A percentile compares a stretch with the other conserved stretches of the same genome.
phyloP scores from a whole-genome alignment of 2,329 filamentous ascomycete species.

The Trichoderma cornu-damae region DNA sequence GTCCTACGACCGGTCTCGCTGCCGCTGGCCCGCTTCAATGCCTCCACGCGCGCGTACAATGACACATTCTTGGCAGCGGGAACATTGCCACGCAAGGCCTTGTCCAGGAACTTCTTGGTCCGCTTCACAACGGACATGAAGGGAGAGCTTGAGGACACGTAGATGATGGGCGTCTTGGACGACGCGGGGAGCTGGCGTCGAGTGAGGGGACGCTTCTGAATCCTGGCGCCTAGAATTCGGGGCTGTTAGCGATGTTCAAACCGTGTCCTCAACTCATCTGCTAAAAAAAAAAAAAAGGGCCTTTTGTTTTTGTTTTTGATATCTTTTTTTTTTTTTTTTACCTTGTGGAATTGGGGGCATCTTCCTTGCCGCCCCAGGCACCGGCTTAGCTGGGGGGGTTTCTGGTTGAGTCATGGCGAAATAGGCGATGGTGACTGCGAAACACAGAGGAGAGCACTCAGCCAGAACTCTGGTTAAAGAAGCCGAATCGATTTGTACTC shows the following conservation, averaged over 20 bases:
- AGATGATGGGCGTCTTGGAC: conserved; percentile 49
- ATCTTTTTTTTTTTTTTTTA: no score
- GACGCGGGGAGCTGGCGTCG: conserved; percentile 39
- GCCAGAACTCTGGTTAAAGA: neutral
- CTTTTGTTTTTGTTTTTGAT: no score
- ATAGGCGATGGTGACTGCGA: neutral
- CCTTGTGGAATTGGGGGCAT: conserved; percentile 34
- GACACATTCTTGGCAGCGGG: conserved; percentile 46
- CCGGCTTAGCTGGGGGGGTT: conserved; percentile 19
- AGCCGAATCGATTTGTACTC: neutral
- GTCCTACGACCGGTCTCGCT: conserved; percentile 28
- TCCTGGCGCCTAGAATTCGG: conserved; percentile 37
- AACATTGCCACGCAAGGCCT: conserved; percentile 40
- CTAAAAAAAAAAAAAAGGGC: no score
- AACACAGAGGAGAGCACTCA: neutral
- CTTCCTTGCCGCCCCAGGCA: conserved; percentile 30
- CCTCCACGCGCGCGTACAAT: conserved; percentile 43
- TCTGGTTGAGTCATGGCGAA: conserved; percentile 24
- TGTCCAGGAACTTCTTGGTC: conserved; percentile 57
- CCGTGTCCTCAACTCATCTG: conserved; percentile 13
- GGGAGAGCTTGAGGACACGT: conserved; percentile 59
- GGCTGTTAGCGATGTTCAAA: conserved; percentile 10
- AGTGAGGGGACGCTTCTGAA: conserved; percentile 47
- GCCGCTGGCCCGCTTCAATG: conserved; percentile 34
- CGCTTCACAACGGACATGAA: conserved; percentile 65